Evolutionary conservation across 2,329 filamentous ascomycete genomes (phyloP).

Genomic region (Alternaria tenuissima): DNA sequence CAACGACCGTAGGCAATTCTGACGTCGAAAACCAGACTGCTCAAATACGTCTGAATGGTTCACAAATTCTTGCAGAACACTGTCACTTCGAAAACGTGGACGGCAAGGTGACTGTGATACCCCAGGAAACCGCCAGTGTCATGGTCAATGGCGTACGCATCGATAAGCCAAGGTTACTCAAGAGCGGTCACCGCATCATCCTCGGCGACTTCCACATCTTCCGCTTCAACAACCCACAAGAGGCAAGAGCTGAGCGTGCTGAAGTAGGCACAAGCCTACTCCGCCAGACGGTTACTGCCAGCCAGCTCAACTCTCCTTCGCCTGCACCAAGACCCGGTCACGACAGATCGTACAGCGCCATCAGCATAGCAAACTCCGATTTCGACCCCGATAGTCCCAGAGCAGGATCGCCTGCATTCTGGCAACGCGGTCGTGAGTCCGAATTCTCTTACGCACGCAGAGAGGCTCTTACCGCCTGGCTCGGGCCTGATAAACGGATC

Average conservation of each 20-base stretch:
- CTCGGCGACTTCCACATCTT: conserved; percentile 99
- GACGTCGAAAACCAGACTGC: conserved; percentile 78
- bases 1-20: conserved; percentile 92
- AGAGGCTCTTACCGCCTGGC: conserved; percentile 89
- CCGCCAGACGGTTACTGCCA: conserved; percentile 77
- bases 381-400: conserved; percentile 74
- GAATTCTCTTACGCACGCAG: conserved; percentile 95
- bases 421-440: conserved; percentile 74
- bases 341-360: conserved; percentile 69
- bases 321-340: conserved; percentile 72
- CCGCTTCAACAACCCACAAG: conserved; percentile 96
- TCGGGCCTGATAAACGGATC: conserved; percentile 92
- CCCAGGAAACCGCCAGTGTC: conserved; percentile 89
- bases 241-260: conserved; percentile 89
- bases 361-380: conserved; percentile 82
- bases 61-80: conserved; percentile 89
- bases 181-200: conserved; percentile 94
- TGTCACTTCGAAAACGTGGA: conserved; percentile 94
- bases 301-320: conserved; percentile 70
- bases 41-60: conserved; percentile 93
- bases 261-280: conserved; percentile 80
- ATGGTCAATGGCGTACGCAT: conserved; percentile 98
- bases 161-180: conserved; percentile 81
- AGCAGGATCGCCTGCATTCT: conserved; percentile 79
- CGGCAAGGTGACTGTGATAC: conserved; percentile 89